Percentiles rank a stretch among this genome's conserved stretches.
Conservation (phyloP, 225 moss, liverwort and hornwort genomes). For the Climacium dendroides region DNA sequence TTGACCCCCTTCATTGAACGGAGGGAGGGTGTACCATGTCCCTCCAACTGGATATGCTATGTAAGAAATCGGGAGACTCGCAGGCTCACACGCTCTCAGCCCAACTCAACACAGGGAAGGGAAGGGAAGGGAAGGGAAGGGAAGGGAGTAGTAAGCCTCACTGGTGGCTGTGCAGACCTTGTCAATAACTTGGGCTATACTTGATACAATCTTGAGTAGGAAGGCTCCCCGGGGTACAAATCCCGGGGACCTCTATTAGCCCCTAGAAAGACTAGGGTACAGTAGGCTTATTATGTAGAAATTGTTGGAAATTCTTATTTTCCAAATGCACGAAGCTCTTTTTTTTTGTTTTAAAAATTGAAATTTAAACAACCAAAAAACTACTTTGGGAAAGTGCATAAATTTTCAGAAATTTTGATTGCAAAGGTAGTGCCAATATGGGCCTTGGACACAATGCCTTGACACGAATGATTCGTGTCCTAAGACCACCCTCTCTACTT, state of each 20-base stretch:
- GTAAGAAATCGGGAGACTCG: not conserved
- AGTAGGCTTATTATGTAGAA: too few relatives aligned
- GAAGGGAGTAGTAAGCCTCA: too few relatives aligned
- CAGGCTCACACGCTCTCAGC: not conserved
- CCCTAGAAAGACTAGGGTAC: too few relatives aligned
- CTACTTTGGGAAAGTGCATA: rapidly evolving
- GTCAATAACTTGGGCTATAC: not conserved
- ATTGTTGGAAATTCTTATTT: not conserved
- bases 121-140: too few relatives aligned
- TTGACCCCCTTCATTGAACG: not conserved
- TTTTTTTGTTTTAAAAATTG: too few relatives aligned
- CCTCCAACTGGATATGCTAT: not conserved
- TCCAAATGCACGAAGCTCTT: not conserved
- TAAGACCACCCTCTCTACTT: not conserved
- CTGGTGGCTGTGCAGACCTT: too few relatives aligned
- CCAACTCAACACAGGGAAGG: not conserved
- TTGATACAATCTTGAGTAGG: not conserved
- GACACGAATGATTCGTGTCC: not conserved
- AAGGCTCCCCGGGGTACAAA: too few relatives aligned
- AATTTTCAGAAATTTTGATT: rapidly evolving
- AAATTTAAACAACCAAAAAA: not conserved
- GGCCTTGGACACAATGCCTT: not conserved
- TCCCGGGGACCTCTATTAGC: too few relatives aligned
- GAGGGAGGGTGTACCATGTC: not conserved
- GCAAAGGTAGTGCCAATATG: rapidly evolving